Base-by-base conservation (phyloP, 2,329 filamentous ascomycete genomes). In the Phoma sp. region DNA sequence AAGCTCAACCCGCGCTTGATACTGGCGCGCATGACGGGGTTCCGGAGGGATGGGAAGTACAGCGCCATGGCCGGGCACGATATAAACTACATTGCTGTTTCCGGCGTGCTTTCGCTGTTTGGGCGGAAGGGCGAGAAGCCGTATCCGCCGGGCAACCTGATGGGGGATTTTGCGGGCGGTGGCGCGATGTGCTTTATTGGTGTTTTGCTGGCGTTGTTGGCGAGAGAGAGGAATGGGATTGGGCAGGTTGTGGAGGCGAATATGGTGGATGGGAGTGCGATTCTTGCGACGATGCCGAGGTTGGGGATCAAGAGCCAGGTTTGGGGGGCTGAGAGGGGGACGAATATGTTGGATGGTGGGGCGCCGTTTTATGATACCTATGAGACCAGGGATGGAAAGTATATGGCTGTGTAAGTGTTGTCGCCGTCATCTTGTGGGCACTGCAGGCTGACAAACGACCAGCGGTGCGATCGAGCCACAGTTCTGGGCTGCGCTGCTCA, bases 161-260 rank as follows among this genome's bases (percentile, higher is more conserved):
- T 98, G 1, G 94, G 87, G 0, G 94, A 98, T 73, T 98, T 98
- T 64, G 95, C 91, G 0, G 94, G 92, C 29, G 94, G 94, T 19
- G 94, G 94, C 31, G 88, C 89, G 0, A 87, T 87, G 62, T 87
- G 95, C 37, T 91, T 95, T 67, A 81, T 92, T 55, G 94, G 93
- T 0, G 86, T 98, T 4, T 74, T 97, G 51, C 80, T 97, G 19
- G 94, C 95, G 0, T 76, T 98, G 55, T 68, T 96, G 9, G 82
- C 86, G 13, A 80, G 92, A 31, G 78, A 82, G 43, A 78, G 75
- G 38, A 87, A 81, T 0, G 91, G 91, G 0, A 58, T 77, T 2
- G 94, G 94, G 0, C 94, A 97, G 77, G 88, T 97, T 12, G 92
- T 98, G 8, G 92, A 97, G 77, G 91, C 91, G 15, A 97, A 96